phyloP scores from a whole-genome alignment of 140 eudicot species.

The Ambrosia hybrid region DNA sequence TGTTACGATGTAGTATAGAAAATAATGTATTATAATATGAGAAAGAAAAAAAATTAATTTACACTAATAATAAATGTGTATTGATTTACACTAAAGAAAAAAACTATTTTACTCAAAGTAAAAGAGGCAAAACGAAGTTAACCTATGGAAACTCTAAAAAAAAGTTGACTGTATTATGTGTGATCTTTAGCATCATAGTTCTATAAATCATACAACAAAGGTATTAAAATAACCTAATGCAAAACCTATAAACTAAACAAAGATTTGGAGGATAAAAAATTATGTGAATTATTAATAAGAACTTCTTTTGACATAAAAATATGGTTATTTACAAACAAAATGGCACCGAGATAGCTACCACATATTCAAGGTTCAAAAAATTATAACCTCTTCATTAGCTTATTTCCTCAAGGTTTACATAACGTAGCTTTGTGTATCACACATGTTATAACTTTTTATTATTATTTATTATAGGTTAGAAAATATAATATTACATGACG shows the following conservation, averaged over 20 bases:
- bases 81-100: no score
- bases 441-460: no score
- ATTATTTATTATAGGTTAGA: no score
- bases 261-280: background rate
- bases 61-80: no score
- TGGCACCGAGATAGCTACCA: conserved; percentile 34
- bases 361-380: background rate
- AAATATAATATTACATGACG: no score
- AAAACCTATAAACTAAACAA: background rate
- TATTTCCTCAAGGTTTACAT: no score
- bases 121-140: background rate
- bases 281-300: background rate
- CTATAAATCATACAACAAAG: conserved; percentile 39
- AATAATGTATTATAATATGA: no score
- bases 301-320: background rate
- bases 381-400: no score
- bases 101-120: background rate
- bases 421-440: no score
- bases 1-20: no score
- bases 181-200: conserved; percentile 33
- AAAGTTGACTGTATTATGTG: conserved; percentile 23
- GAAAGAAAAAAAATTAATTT: no score
- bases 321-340: conserved; percentile 27
- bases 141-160: conserved; percentile 36
- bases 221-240: conserved; percentile 6